Base-by-base conservation (phyloP, 257 asterid genomes). In the Mitragyna speciosa region DNA sequence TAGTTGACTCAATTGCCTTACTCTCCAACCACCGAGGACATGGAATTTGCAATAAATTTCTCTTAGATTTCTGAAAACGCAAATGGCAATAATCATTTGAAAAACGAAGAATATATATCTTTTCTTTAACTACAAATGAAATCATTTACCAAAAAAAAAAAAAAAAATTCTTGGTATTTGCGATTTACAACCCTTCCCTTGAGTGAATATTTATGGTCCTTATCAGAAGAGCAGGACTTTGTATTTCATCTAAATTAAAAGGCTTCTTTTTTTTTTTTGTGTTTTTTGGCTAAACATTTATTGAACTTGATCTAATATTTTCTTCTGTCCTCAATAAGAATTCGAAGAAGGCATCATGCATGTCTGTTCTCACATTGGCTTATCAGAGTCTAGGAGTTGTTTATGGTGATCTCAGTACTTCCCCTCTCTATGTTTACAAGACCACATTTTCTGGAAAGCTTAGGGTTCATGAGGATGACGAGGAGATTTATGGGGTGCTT, bases 331-430 rank as follows among this genome's bases (percentile, higher is more conserved):
- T 79, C 49, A 56, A 79, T 39, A 72, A 79, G 82, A 71, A 48
- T 54, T 69, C 70, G 82, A 58, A 63, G 83, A 75, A 67, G 75
- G 75, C 56, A 14, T 66, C 83, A 4, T 74, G 77, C 68, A 43
- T 17, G 14, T 80, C 83, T 9, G 83, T 74, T 77, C 79, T 85
- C 9, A 76, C 84, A 20, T 75, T 85, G 85, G 86, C 82, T 22
- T 85, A 83, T 76, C 88, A 85, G 80, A 85, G 86, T 64, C 83
- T 85, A 26, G 88, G 86, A 65, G 88, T 85, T 67, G 85, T 85
- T 68, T 85, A 83, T 74, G 88, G 88, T 56, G 88, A 85, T 80
- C 80, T 85, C 61, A 82, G 88, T 69, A 85, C 86, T 33, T 85
- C 88, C 14, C 88, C 88, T 10, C 86, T 85, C 72, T 85, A 85